Percentiles rank a stretch among this genome's conserved stretches.
Evolutionary conservation across 2,329 filamentous ascomycete genomes (phyloP).

Genomic region (Amphichorda felina): DNA sequence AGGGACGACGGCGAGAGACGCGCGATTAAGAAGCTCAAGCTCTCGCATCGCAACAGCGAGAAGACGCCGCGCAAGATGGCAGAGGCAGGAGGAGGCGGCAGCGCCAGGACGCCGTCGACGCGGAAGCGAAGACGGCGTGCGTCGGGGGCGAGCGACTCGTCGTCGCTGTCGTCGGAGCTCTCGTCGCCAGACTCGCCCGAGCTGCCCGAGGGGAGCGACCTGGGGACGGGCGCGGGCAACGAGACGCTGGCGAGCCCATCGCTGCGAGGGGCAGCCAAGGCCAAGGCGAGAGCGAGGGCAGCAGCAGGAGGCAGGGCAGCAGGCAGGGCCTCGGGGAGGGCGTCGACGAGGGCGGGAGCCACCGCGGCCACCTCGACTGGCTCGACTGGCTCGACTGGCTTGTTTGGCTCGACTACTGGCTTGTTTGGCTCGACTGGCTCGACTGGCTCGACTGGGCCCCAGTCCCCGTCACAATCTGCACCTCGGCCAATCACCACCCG

Average conservation of each 20-base stretch:
- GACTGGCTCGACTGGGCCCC: constrained; percentile 2
- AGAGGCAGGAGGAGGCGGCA: constrained; percentile 6
- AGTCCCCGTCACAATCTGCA: constrained; percentile 2
- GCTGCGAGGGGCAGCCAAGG: constrained; percentile 2
- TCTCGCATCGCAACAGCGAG: constrained; percentile 5
- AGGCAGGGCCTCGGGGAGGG: no score
- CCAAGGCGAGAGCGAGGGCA: not conserved
- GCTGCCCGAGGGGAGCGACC: constrained; percentile 2
- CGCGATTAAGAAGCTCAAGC: constrained; percentile 24
- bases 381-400: no score
- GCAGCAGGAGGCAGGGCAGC: constrained; percentile 1
- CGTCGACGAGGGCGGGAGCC: no score
- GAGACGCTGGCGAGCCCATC: not conserved
- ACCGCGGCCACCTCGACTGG: no score
- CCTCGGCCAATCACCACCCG: constrained; percentile 25
- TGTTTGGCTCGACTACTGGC: no score
- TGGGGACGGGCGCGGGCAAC: not conserved
- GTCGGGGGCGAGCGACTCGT: constrained; percentile 29
- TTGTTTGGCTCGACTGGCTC: no score
- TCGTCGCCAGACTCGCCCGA: constrained; percentile 28
- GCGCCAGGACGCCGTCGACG: constrained; percentile 19
- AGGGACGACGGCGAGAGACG: constrained; percentile 13
- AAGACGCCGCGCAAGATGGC: constrained; percentile 2
- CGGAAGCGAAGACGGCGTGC: constrained; percentile 20
- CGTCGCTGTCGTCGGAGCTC: constrained; percentile 26